Percentiles rank a stretch among this genome's conserved stretches.
Conservation (phyloP, 2,329 filamentous ascomycete genomes). For the Fusarium odoratissimum region DNA sequence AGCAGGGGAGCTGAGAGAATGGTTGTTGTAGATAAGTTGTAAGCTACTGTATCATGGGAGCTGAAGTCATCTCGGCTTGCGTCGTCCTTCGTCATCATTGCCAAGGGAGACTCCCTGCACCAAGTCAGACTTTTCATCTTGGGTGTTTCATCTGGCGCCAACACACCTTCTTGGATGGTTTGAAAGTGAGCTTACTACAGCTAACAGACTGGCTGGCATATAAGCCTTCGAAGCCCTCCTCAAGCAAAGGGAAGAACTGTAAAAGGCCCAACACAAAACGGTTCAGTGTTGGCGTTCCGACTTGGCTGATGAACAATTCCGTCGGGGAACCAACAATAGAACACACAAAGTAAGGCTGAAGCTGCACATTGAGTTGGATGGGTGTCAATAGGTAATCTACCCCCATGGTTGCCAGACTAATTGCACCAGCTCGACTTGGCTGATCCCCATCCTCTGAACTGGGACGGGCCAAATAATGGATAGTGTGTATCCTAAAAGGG, state of each 20-base stretch:
- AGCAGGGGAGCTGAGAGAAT: background rate
- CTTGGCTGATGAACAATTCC: background rate
- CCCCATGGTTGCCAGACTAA: background rate
- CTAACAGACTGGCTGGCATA: background rate
- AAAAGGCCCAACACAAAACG: background rate
- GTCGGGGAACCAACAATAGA: background rate
- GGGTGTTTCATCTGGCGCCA: background rate
- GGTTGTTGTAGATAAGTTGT: background rate
- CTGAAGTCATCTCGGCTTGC: background rate
- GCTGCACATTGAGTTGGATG: background rate
- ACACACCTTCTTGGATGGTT: background rate
- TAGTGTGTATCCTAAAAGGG: background rate
- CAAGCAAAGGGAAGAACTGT: background rate
- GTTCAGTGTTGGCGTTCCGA: background rate
- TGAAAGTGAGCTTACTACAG: background rate
- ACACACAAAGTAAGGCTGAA: background rate
- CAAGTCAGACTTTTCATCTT: background rate
- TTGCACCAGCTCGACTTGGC: slow-evolving; percentile 14
- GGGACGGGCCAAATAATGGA: slow-evolving; percentile 9
- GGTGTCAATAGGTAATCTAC: background rate
- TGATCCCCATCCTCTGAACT: slow-evolving; percentile 29
- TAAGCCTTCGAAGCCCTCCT: background rate
- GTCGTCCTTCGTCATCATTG: background rate
- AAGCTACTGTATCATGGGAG: slow-evolving; percentile 3
- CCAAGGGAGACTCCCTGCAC: background rate